Evolutionary conservation across 441 rosid genomes (phyloP), one percentile per base, ranked within the genome.

Genomic region (Mallotus repandus): DNA sequence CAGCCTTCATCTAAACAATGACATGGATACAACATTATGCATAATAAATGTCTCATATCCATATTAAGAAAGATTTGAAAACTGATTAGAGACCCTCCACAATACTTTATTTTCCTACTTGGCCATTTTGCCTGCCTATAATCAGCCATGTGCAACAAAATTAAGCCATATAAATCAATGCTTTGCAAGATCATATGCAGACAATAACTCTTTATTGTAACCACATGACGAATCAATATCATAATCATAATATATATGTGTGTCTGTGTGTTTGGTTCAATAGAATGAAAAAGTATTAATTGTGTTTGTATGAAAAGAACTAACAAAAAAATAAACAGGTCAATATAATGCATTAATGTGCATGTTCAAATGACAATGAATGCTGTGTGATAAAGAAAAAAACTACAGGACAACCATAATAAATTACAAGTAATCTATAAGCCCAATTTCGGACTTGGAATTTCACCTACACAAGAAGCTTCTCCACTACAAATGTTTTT

Each of bases 161-260:
- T 11, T 2, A 25, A 45, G 50, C 14, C 3, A 21, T 14, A n/a
- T 6, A 43, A 21, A 19, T 18, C 53, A 69, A 22, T 11, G 15
- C 14, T 12, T 19, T 68, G 49, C 45, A 35, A 18, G 29, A 68
- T 32, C 18, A 11, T 45, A 4, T 9, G 21, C 19, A 16, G 10
- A 16, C 7, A 18, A 46, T 14, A 59, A 22, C 19, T 9, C 3
- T 45, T 2, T 9, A 45, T 15, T 7, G 4, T 45, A 3, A 59
- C 21, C 72, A 70, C 65, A 70, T 13, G 64, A 50, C 7, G 19
- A 52, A 66, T 50, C 14, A 15, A 18, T 67, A 29, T 14, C n/a
- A 35, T 18, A 14, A 25, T 15, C 65, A 43, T 14, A 16, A 16
- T 3, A 53, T n/a, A 16, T 38, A n/a, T 9, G 14, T 7, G 18